Conservation (phyloP, 1,139 yeast genomes). For the Saccharomyces hybrid region DNA sequence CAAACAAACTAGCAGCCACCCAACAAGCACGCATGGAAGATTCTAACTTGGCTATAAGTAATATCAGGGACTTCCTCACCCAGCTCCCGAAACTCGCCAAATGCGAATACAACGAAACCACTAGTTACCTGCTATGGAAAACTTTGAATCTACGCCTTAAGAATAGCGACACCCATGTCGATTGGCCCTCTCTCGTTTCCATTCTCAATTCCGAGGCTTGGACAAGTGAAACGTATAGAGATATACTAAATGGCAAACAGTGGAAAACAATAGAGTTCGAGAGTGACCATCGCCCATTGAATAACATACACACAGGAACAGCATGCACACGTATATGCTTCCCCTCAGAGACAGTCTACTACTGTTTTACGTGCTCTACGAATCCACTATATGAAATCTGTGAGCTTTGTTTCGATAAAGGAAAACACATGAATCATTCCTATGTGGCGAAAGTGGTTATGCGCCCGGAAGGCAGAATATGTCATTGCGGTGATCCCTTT, state of each 20-base stretch:
- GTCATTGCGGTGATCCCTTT: slow-evolving; percentile 89
- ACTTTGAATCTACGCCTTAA: slow-evolving; percentile 15
- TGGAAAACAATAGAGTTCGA: slow-evolving; percentile 19
- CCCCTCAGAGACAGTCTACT: slow-evolving; percentile 28
- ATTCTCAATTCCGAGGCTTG: slow-evolving; percentile 17
- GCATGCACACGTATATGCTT: slow-evolving; percentile 25
- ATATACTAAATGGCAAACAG: slow-evolving; percentile 10
- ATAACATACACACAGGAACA: slow-evolving; percentile 19
- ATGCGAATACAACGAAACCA: slow-evolving; percentile 20
- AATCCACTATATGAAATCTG: slow-evolving; percentile 45
- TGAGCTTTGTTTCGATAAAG: slow-evolving; percentile 63
- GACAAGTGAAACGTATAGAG: slow-evolving; percentile 17
- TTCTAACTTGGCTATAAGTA: slow-evolving; percentile 4
- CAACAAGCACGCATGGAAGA: neutral
- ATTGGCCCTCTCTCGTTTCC: slow-evolving; percentile 20
- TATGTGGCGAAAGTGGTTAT: slow-evolving; percentile 66
- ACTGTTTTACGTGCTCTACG: slow-evolving; percentile 29
- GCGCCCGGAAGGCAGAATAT: slow-evolving; percentile 84
- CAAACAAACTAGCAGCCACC: neutral
- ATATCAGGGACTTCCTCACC: slow-evolving; percentile 18
- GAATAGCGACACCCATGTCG: slow-evolving; percentile 11
- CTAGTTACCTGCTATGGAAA: slow-evolving; percentile 27
- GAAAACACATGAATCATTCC: slow-evolving; percentile 67
- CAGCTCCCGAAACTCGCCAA: slow-evolving; percentile 22
- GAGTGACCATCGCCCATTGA: slow-evolving; percentile 3